Conservation (phyloP, 129 eudicot species). For the Pulicaria dysenterica region DNA sequence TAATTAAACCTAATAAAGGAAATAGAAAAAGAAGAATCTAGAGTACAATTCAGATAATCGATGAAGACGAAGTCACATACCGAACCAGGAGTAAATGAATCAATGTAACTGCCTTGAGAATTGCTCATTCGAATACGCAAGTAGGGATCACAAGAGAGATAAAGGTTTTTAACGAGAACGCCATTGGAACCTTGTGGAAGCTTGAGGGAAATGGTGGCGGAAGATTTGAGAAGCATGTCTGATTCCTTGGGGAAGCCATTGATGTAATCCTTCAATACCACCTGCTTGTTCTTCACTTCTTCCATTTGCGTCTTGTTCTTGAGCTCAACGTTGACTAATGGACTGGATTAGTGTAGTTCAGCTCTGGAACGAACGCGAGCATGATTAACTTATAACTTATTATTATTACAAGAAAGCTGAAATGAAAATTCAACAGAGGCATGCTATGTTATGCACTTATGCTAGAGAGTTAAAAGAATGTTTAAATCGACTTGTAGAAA, state of each 20-base stretch:
- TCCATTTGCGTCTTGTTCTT: conserved; percentile 24
- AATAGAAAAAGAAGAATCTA: no score
- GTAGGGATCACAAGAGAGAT: conserved; percentile 44
- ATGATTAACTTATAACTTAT: no score
- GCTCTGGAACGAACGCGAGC: no score
- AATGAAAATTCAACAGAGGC: no score
- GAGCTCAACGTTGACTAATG: no score
- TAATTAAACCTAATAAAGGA: no score
- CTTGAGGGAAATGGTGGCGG: conserved; percentile 19
- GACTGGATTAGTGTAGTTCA: no score
- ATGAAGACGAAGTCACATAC: conserved; percentile 27
- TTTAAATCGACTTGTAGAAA: no score
- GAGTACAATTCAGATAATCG: background rate
- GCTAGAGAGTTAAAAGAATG: no score
- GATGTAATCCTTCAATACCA: conserved; percentile 35
- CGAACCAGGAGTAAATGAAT: conserved; percentile 44
- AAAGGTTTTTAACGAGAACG: conserved; percentile 40
- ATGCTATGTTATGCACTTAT: no score
- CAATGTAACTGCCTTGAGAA: conserved; percentile 18
- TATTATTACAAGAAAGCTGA: no score
- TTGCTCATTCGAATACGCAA: conserved; percentile 39
- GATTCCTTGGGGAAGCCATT: conserved; percentile 49
- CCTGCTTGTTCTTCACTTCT: conserved; percentile 30
- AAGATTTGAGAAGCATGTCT: conserved; percentile 25
- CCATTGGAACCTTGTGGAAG: conserved; percentile 42